These are phyloP conservation scores for Aspergillus brunneoviolaceus DNA, from an alignment of 2,329 filamentous ascomycete species.

Conservation along the genomic window DNA sequence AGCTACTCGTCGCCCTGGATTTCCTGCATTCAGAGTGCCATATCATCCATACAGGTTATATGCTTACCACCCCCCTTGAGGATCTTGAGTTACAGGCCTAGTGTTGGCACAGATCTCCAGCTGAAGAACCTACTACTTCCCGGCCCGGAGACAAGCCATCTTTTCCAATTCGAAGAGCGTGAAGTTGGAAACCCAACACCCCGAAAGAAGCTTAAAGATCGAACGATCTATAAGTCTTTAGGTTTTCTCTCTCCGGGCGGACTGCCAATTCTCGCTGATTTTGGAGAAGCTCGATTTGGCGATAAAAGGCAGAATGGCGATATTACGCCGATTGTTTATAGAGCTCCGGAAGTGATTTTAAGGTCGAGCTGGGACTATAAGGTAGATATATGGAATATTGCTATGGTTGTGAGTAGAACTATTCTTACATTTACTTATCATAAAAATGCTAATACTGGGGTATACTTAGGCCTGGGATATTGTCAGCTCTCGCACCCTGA, in stretches of 20 bases:
- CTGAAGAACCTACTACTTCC: slow-evolving; percentile 13
- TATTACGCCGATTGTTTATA: slow-evolving; percentile 20
- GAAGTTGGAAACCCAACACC: slow-evolving; percentile 38
- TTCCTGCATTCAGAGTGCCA: slow-evolving; percentile 16
- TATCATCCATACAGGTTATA: slow-evolving; percentile 14
- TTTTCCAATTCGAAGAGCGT: slow-evolving; percentile 36
- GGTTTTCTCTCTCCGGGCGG: slow-evolving; percentile 21
- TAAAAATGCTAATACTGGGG: slow-evolving; percentile 5
- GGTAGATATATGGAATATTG: slow-evolving; percentile 51
- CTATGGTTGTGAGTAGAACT: slow-evolving; percentile 42
- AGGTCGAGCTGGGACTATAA: slow-evolving; percentile 40
- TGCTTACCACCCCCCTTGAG: no score
- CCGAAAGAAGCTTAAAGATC: slow-evolving; percentile 38
- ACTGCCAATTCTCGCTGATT: slow-evolving; percentile 44
- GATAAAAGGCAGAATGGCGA: slow-evolving; percentile 29
- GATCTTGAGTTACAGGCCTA: not conserved
- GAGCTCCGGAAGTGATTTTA: slow-evolving; percentile 42
- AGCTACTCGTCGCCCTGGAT: slow-evolving; percentile 16
- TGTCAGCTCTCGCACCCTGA: slow-evolving; percentile 12
- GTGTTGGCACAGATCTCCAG: slow-evolving; percentile 8
- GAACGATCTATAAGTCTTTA: slow-evolving; percentile 37
- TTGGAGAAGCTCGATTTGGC: slow-evolving; percentile 44
- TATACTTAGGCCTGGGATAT: slow-evolving; percentile 19
- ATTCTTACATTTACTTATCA: slow-evolving; percentile 1
- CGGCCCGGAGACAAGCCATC: slow-evolving; percentile 5